phyloP scores from a whole-genome alignment of 345 rosid genomes.

The Syzygium grande region DNA sequence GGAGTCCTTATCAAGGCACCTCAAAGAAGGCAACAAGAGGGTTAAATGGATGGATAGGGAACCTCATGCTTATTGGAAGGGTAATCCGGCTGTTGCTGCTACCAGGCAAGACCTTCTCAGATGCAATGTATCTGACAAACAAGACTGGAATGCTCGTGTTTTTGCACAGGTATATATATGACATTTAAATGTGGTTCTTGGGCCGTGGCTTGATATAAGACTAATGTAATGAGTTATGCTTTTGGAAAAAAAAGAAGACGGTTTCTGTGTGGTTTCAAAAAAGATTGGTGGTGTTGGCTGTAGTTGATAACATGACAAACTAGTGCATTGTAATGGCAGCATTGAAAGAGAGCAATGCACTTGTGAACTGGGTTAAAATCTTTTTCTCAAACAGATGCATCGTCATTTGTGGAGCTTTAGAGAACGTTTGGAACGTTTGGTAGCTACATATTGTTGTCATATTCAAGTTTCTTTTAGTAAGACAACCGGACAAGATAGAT shows the following conservation, averaged over 20 bases:
- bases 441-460: background rate
- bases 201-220: background rate
- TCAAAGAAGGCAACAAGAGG: constrained; percentile 45
- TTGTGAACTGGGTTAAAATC: background rate
- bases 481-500: background rate
- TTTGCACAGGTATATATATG: constrained; percentile 41
- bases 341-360: background rate
- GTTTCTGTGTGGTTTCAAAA: background rate
- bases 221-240: background rate
- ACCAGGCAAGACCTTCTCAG: constrained; percentile 64
- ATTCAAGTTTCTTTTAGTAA: background rate
- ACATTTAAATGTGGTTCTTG: background rate
- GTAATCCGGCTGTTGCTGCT: constrained; percentile 67
- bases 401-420: background rate
- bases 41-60: constrained; percentile 52
- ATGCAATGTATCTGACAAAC: constrained; percentile 54
- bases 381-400: background rate
- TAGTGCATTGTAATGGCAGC: background rate
- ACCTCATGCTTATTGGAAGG: constrained; percentile 88
- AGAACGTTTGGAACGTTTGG: background rate
- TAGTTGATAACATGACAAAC: background rate
- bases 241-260: background rate
- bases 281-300: background rate
- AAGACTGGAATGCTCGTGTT: constrained; percentile 91
- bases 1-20: constrained; percentile 36